Percentiles rank a stretch among this genome's conserved stretches.
These are phyloP conservation scores for Ophiorrhiza pumila DNA, from an alignment of 257 asterid genomes.

Conservation along the genomic window DNA sequence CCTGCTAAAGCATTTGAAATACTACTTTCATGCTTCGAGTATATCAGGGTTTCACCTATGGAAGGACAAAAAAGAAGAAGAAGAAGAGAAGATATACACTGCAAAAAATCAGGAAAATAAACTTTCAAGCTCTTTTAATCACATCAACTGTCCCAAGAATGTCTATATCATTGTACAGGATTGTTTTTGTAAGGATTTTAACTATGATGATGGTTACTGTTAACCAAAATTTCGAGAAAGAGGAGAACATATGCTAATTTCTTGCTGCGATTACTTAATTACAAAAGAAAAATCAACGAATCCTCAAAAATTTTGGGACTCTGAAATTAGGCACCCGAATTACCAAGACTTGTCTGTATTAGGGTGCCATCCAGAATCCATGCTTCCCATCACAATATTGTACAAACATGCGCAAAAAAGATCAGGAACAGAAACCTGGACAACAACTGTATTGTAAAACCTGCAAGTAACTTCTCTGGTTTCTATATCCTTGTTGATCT, in stretches of 20 bases:
- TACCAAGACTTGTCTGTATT: not conserved
- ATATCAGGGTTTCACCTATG: too few species aligned
- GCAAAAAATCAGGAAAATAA: too few species aligned
- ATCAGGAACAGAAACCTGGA: slow-evolving; percentile 2
- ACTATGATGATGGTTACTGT: not conserved
- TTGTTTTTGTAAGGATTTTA: not conserved
- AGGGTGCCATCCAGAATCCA: not conserved
- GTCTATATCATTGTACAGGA: too few species aligned
- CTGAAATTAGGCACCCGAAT: not conserved
- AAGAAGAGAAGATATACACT: too few species aligned
- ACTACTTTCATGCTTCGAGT: too few species aligned
- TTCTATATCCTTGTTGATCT: not conserved
- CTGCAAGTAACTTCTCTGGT: not conserved
- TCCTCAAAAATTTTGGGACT: slow-evolving; percentile 1
- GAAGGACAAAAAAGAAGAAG: too few species aligned
- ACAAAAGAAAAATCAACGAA: not conserved
- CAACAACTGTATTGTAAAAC: not conserved
- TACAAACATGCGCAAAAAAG: slow-evolving; percentile 1
- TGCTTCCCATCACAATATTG: not conserved
- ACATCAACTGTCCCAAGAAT: too few species aligned
- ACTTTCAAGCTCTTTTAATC: too few species aligned
- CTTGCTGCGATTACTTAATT: not conserved
- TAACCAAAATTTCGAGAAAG: not conserved
- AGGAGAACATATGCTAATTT: not conserved
- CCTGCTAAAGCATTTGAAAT: too few species aligned